Evolutionary conservation across 2,329 filamentous ascomycete species (phyloP).

Genomic region (Cytospora paraplurivora): DNA sequence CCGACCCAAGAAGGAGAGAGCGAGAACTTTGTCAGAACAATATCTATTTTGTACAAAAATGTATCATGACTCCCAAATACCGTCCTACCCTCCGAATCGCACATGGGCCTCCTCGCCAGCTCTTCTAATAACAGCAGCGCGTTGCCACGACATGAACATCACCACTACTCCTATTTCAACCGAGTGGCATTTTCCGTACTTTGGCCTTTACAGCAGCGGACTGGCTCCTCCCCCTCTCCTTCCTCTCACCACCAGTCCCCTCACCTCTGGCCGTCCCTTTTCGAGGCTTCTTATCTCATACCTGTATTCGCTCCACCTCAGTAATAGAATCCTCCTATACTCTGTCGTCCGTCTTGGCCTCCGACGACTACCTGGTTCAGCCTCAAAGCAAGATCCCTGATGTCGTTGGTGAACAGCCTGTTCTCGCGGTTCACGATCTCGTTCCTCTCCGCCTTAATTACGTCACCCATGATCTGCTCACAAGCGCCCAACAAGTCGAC

Average conservation of each 20-base stretch:
- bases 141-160: neutral
- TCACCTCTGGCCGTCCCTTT: neutral
- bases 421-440: neutral
- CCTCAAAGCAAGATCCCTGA: neutral
- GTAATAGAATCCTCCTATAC: neutral
- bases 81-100: neutral
- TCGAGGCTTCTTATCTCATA: neutral
- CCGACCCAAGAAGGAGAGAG: no score
- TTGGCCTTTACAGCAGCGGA: neutral
- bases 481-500: conserved; percentile 24
- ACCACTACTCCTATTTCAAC: neutral
- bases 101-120: neutral
- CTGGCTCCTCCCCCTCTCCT: neutral
- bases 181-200: neutral
- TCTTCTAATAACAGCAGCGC: neutral
- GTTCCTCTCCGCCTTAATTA: neutral
- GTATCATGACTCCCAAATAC: neutral
- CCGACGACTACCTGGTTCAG: neutral
- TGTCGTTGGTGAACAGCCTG: neutral
- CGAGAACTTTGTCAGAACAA: neutral
- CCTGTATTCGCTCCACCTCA: neutral
- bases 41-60: neutral
- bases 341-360: neutral
- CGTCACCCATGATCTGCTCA: conserved; percentile 21
- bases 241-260: neutral